Percentiles rank a stretch among this genome's conserved stretches.
Conservation (phyloP, 768 basidiomycete species). For the Aureoboletus auriporus region DNA sequence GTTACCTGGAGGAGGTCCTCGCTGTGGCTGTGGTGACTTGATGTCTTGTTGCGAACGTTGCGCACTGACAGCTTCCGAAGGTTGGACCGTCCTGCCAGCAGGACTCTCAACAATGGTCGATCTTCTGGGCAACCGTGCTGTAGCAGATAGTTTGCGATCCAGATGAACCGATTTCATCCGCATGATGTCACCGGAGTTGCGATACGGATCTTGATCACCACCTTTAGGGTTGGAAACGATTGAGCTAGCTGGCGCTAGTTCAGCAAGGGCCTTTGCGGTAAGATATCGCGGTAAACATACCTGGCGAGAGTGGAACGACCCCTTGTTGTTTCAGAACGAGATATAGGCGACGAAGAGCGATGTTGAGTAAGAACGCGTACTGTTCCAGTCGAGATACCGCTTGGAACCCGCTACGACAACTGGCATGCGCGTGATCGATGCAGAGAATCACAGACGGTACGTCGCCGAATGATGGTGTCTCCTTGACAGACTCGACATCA, state of each 20-base stretch:
- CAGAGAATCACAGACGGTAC: constrained; percentile 76
- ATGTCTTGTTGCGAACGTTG: constrained; percentile 45
- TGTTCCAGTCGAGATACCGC: constrained; percentile 93
- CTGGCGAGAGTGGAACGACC: constrained; percentile 78
- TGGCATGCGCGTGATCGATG: constrained; percentile 65
- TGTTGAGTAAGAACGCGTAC: constrained; percentile 95
- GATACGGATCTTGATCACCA: constrained; percentile 68
- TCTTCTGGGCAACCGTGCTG: constrained; percentile 85
- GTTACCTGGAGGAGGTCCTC: constrained; percentile 35
- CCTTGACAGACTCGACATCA: constrained; percentile 65
- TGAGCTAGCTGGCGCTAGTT: constrained; percentile 22
- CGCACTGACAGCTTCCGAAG: constrained; percentile 51
- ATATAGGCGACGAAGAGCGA: constrained; percentile 88
- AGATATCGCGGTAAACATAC: constrained; percentile 37
- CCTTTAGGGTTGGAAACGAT: constrained; percentile 32
- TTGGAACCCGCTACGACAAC: constrained; percentile 76
- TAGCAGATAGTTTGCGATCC: constrained; percentile 93
- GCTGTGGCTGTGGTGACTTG: constrained; percentile 36
- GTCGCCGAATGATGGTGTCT: constrained; percentile 66
- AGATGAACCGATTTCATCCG: constrained; percentile 92
- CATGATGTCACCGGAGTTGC: constrained; percentile 87
- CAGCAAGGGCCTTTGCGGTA: constrained; percentile 6
- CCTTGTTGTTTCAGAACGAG: constrained; percentile 84
- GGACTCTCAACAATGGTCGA: constrained; percentile 97
- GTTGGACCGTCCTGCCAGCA: constrained; percentile 78